Percentiles rank a stretch among this genome's conserved stretches.
Conservation (phyloP, 371 early-diverging fungal species). For the Mucor piriformis region DNA sequence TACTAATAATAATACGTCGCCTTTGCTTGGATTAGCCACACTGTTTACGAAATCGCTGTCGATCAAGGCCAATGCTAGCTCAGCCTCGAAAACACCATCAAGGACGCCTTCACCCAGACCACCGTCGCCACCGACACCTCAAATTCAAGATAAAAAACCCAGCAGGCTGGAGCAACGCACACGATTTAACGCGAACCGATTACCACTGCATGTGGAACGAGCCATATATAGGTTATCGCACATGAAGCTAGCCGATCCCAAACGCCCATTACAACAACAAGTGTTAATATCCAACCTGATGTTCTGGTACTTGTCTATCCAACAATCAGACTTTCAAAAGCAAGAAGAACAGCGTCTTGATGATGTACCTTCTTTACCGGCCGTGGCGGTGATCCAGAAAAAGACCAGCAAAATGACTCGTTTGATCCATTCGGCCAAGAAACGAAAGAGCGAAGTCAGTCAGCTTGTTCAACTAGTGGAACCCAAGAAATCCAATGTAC, state of each 20-base stretch:
- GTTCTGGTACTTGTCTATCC: constrained; percentile 82
- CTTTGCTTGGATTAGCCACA: constrained; percentile 28
- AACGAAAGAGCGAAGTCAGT: constrained; percentile 15
- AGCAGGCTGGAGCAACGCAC: constrained; percentile 24
- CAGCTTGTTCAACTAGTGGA: constrained; percentile 5
- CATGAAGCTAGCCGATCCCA: constrained; percentile 82
- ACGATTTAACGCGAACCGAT: constrained; percentile 41
- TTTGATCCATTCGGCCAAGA: constrained; percentile 24
- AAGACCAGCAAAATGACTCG: constrained; percentile 16
- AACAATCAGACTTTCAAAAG: constrained; percentile 16
- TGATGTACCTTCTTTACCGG: background rate
- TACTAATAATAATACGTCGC: constrained; percentile 4
- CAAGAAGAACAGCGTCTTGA: background rate
- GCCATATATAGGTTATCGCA: constrained; percentile 85
- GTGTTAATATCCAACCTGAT: constrained; percentile 89
- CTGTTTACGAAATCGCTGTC: constrained; percentile 34
- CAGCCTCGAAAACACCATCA: no score
- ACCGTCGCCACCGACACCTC: background rate
- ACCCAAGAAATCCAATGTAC: constrained; percentile 10
- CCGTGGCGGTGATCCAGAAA: background rate
- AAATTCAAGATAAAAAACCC: constrained; percentile 11
- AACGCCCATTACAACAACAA: constrained; percentile 81
- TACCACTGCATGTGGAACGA: constrained; percentile 81
- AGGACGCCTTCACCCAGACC: background rate
- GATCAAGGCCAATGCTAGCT: constrained; percentile 17